phyloP scores from a whole-genome alignment of 2,329 filamentous ascomycete species.

The Epichloe gansuensis region DNA sequence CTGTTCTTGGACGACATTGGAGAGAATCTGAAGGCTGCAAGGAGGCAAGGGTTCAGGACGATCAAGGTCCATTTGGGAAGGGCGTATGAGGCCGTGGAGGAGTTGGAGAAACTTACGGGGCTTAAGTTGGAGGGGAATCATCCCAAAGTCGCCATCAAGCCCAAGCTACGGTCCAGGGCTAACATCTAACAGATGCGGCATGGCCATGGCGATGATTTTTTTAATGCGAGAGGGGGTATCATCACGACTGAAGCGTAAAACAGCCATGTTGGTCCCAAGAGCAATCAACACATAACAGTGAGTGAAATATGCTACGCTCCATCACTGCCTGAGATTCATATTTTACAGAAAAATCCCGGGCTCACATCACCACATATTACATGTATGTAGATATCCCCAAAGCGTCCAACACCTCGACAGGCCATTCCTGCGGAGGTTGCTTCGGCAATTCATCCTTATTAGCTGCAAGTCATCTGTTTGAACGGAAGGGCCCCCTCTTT shows the following conservation, averaged over 20 bases:
- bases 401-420: conserved; percentile 3
- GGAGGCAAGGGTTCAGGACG: conserved; percentile 61
- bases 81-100: conserved; percentile 67
- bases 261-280: too few species aligned
- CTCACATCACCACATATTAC: not conserved
- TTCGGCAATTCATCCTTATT: conserved; percentile 2
- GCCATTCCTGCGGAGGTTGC: conserved; percentile 7
- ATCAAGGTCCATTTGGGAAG: conserved; percentile 74
- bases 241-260: too few species aligned
- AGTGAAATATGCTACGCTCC: too few species aligned
- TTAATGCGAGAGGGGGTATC: not conserved
- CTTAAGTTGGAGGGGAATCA: conserved; percentile 47
- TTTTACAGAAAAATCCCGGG: too few species aligned
- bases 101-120: conserved; percentile 65
- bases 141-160: conserved; percentile 34
- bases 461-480: conserved; percentile 15
- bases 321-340: too few species aligned
- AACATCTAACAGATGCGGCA: conserved; percentile 24
- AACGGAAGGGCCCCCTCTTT: not conserved
- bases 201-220: not conserved
- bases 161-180: conserved; percentile 23
- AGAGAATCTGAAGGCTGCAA: conserved; percentile 75
- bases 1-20: conserved; percentile 92
- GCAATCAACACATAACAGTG: too few species aligned
- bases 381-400: too few species aligned